Conservation (phyloP, 2,329 filamentous ascomycete genomes). For the Alternaria incomplexa region DNA sequence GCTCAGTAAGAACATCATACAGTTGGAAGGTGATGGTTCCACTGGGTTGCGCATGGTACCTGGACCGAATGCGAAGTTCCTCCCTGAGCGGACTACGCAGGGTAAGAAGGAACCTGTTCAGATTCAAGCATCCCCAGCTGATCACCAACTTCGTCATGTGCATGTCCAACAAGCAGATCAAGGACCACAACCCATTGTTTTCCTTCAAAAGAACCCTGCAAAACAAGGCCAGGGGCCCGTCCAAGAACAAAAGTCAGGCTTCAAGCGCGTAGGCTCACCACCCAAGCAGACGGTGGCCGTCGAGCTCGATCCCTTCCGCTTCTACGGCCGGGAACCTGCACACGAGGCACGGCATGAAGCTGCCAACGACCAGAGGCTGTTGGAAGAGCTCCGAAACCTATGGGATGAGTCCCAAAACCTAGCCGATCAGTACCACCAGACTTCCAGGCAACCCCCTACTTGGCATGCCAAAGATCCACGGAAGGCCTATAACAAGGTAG, state of each 20-base stretch:
- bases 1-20: background rate
- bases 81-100: background rate
- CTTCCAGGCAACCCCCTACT: no score
- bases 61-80: background rate
- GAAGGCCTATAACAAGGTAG: no score
- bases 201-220: fast-evolving
- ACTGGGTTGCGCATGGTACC: background rate
- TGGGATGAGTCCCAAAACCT: no score
- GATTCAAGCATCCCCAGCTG: fast-evolving
- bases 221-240: background rate
- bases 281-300: background rate
- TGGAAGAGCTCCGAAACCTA: background rate
- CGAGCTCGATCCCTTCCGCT: background rate
- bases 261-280: background rate
- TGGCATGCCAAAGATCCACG: no score
- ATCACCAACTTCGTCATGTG: background rate
- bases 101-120: background rate
- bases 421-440: no score
- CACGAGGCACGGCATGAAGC: background rate
- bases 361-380: background rate
- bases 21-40: background rate
- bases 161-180: background rate
- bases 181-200: background rate
- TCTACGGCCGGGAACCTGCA: background rate
- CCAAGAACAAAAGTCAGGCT: background rate